Percentiles rank a stretch among this genome's conserved stretches.
Conservation (phyloP, 2,329 filamentous ascomycete genomes). For the Xylariaceae sp. region DNA sequence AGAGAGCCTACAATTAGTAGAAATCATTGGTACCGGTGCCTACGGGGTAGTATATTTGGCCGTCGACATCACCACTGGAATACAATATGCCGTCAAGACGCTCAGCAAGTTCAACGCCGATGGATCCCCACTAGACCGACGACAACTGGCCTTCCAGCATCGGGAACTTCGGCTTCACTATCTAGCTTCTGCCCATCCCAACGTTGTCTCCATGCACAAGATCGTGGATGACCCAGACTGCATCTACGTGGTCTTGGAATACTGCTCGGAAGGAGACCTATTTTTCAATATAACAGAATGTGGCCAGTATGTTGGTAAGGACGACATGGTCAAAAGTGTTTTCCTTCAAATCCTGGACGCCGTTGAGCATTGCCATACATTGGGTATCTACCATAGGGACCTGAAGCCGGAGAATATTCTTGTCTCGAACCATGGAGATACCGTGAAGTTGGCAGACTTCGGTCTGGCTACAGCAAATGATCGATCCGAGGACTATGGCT, state of each 20-base stretch:
- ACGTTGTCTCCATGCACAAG: constrained; percentile 92
- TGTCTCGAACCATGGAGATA: constrained; percentile 85
- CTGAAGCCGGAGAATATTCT: constrained; percentile 98
- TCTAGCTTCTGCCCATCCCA: constrained; percentile 84
- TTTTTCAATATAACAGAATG: constrained; percentile 98
- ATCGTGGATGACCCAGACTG: constrained; percentile 92
- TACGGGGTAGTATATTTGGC: constrained; percentile 97
- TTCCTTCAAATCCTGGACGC: constrained; percentile 97
- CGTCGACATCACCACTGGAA: constrained; percentile 79
- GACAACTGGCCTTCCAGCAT: constrained; percentile 89
- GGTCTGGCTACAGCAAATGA: constrained; percentile 87
- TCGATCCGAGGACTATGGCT: constrained; percentile 92
- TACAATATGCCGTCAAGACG: constrained; percentile 93
- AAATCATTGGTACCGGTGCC: constrained; percentile 89
- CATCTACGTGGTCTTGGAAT: constrained; percentile 96
- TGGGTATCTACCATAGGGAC: constrained; percentile 96
- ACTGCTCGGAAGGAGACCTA: constrained; percentile 94
- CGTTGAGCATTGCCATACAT: constrained; percentile 90
- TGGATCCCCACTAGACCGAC: constrained; percentile 75
- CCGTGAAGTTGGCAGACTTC: constrained; percentile 96
- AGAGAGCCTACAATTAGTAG: constrained; percentile 80
- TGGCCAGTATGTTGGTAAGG: constrained; percentile 91
- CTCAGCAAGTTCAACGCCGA: constrained; percentile 86
- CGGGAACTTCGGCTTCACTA: constrained; percentile 93
- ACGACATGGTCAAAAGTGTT: constrained; percentile 82